Conservation (phyloP, 441 rosid genomes). For the Eruca vesicaria region DNA sequence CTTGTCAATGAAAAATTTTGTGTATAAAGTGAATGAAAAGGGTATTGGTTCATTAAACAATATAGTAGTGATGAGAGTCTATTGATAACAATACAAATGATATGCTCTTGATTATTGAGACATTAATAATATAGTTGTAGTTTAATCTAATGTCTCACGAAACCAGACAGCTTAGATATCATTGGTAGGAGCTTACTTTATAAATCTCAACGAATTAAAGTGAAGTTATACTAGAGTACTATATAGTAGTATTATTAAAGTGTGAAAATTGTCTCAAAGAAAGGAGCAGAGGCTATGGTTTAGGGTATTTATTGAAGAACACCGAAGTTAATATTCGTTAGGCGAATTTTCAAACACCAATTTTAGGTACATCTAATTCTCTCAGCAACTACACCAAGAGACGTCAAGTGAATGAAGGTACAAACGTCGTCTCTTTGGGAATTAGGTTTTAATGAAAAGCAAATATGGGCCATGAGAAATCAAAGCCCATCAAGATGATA, state of each 20-base stretch:
- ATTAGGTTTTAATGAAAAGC: background rate
- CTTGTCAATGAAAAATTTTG: background rate
- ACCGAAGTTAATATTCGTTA: background rate
- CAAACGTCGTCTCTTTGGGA: background rate
- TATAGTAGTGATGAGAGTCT: background rate
- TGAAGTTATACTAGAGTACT: background rate
- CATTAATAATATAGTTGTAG: background rate
- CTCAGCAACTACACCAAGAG: background rate
- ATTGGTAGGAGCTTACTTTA: background rate
- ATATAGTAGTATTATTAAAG: background rate
- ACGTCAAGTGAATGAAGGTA: background rate
- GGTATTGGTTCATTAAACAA: background rate
- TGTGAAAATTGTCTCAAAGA: background rate
- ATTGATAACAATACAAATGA: background rate
- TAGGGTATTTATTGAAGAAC: background rate
- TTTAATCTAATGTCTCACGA: background rate
- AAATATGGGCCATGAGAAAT: background rate
- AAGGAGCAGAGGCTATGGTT: slow-evolving; percentile 6
- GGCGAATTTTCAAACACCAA: background rate
- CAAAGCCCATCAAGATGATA: background rate
- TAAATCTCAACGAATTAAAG: background rate
- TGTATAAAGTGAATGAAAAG: background rate
- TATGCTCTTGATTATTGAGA: background rate
- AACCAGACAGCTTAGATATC: background rate
- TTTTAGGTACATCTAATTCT: background rate